A percentile compares a stretch with the other conserved stretches of the same genome.
phyloP scores from a whole-genome alignment of 2,329 filamentous ascomycete genomes.

The Botrytis cinerea region DNA sequence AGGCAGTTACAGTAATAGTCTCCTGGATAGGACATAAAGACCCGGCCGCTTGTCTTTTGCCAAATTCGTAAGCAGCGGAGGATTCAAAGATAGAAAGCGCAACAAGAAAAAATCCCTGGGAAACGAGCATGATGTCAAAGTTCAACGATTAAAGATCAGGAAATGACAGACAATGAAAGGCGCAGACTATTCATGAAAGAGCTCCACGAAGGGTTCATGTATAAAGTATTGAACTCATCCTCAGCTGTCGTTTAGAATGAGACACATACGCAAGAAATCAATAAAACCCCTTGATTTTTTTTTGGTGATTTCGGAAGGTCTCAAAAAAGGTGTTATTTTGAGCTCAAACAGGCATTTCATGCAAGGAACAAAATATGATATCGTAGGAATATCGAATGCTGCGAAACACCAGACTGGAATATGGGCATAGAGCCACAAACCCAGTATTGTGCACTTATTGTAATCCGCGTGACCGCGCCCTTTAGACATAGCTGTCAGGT shows the following conservation, averaged over 20 bases:
- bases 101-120: background rate
- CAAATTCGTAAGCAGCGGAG: slow-evolving; percentile 9
- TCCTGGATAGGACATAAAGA: slow-evolving; percentile 1
- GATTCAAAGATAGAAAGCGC: slow-evolving; percentile 11
- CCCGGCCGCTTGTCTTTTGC: background rate
- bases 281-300: slow-evolving; percentile 9
- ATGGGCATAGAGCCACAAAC: background rate
- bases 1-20: slow-evolving; percentile 16
- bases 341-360: background rate
- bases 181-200: background rate
- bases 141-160: background rate
- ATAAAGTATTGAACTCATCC: background rate
- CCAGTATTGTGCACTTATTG: background rate
- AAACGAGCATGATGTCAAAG: slow-evolving; percentile 5
- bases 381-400: background rate
- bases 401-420: background rate
- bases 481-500: background rate
- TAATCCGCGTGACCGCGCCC: background rate
- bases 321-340: background rate
- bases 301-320: background rate
- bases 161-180: background rate
- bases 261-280: slow-evolving; percentile 1
- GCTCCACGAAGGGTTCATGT: slow-evolving; percentile 1
- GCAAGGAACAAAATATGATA: slow-evolving; percentile 6
- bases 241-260: background rate